phyloP scores from a whole-genome alignment of 2,329 filamentous ascomycete genomes.

The Sarocladium brachiariae region DNA sequence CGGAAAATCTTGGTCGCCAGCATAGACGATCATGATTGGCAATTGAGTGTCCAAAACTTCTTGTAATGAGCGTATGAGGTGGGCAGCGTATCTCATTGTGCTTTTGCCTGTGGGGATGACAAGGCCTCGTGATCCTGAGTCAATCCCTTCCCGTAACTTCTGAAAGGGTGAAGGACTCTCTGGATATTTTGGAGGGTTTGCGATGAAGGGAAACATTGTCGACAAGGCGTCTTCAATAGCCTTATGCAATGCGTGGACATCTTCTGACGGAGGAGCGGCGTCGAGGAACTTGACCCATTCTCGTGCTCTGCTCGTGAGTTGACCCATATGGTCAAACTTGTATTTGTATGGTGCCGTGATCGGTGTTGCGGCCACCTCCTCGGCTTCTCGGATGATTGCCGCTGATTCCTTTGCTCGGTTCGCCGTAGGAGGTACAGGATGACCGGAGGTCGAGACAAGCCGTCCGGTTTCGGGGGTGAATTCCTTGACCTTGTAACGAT shows the following conservation, averaged over 20 bases:
- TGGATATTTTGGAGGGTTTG: conserved; percentile 14
- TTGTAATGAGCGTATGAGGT: conserved; percentile 26
- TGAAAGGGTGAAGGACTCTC: conserved; percentile 13
- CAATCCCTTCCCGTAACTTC: conserved; percentile 15
- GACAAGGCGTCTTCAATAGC: conserved; percentile 11
- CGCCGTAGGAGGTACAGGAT: too few species aligned
- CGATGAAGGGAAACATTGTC: conserved; percentile 18
- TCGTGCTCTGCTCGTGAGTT: conserved; percentile 18
- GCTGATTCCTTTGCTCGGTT: neutral
- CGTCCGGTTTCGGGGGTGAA: too few species aligned
- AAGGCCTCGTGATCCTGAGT: conserved; percentile 22
- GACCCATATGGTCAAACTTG: conserved; percentile 26
- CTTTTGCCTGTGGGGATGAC: conserved; percentile 26
- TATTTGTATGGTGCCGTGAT: conserved; percentile 23
- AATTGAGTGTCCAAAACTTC: conserved; percentile 22
- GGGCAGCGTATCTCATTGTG: conserved; percentile 27
- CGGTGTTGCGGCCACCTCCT: conserved; percentile 11
- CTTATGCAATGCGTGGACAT: conserved; percentile 11
- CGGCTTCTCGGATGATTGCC: neutral
- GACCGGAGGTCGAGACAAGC: too few species aligned
- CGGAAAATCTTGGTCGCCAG: conserved; percentile 26
- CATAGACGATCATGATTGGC: conserved; percentile 30
- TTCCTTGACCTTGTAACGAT: too few species aligned
- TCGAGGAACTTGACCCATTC: conserved; percentile 15
- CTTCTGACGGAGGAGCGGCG: neutral